Conservation (phyloP, 2,329 filamentous ascomycete species). For the Colletotrichum echinochloae region DNA sequence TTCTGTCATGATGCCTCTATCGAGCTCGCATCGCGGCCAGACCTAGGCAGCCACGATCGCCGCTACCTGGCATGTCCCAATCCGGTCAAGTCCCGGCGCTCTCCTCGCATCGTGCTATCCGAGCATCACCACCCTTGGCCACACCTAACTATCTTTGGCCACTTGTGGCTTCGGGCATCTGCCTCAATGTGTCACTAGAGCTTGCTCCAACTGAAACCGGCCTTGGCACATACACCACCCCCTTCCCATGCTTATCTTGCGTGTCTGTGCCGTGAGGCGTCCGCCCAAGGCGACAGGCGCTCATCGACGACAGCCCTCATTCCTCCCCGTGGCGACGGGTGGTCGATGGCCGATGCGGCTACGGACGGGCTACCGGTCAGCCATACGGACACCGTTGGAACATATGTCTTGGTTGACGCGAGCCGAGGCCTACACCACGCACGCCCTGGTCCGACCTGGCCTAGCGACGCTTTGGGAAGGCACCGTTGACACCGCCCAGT, state of each 20-base stretch:
- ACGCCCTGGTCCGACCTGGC: neutral
- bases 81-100: slow-evolving; percentile 8
- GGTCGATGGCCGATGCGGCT: slow-evolving; percentile 8
- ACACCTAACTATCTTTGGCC: neutral
- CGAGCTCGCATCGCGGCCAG: neutral
- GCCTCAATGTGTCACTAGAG: slow-evolving; percentile 35
- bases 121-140: slow-evolving; percentile 11
- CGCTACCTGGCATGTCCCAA: neutral
- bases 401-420: slow-evolving; percentile 28
- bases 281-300: neutral
- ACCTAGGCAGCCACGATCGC: neutral
- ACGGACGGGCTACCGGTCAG: slow-evolving; percentile 30
- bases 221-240: neutral
- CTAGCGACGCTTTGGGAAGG: slow-evolving; percentile 21
- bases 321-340: slow-evolving; percentile 3
- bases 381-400: slow-evolving; percentile 14
- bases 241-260: slow-evolving; percentile 15
- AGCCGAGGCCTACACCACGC: slow-evolving; percentile 34
- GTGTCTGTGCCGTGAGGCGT: slow-evolving; percentile 4
- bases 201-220: slow-evolving; percentile 14
- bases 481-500: neutral
- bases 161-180: slow-evolving; percentile 37
- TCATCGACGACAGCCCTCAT: slow-evolving; percentile 6
- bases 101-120: slow-evolving; percentile 14
- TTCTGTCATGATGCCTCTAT: slow-evolving; percentile 19